Evolutionary conservation across 192 early-diverging fungal genomes (phyloP).

Genomic region (Spizellomyces punctatus): DNA sequence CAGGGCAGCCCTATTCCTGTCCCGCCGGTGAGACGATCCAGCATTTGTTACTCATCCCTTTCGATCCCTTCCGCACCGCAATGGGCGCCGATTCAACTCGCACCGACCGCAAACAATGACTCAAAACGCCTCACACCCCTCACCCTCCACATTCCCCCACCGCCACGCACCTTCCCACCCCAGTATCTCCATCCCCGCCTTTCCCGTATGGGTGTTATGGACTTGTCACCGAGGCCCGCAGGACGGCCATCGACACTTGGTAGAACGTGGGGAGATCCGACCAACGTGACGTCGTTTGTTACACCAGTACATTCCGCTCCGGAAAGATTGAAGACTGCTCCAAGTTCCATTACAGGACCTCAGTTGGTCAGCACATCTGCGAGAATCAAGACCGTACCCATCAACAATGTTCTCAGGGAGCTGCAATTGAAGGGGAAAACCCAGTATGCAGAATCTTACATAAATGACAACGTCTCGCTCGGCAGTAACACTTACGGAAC

Average conservation of each 20-base stretch:
- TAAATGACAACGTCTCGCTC: neutral
- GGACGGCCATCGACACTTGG: neutral
- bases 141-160: conserved; percentile 1
- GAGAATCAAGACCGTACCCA: neutral
- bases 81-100: neutral
- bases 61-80: neutral
- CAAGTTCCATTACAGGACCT: neutral
- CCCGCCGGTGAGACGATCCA: neutral
- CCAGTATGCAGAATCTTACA: conserved; percentile 3
- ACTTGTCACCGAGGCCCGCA: neutral
- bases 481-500: neutral
- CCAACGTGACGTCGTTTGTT: neutral
- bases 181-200: neutral
- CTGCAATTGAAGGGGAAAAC: neutral
- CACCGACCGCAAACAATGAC: neutral
- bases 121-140: conserved; percentile 1
- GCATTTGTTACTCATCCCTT: neutral
- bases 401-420: neutral
- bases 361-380: neutral
- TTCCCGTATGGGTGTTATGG: neutral
- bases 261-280: neutral
- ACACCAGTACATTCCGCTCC: neutral
- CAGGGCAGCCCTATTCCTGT: neutral
- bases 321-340: neutral
- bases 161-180: neutral